Evolutionary conservation across 1,139 yeast genomes (phyloP).

Genomic region (Yamadazyma conglobata): DNA sequence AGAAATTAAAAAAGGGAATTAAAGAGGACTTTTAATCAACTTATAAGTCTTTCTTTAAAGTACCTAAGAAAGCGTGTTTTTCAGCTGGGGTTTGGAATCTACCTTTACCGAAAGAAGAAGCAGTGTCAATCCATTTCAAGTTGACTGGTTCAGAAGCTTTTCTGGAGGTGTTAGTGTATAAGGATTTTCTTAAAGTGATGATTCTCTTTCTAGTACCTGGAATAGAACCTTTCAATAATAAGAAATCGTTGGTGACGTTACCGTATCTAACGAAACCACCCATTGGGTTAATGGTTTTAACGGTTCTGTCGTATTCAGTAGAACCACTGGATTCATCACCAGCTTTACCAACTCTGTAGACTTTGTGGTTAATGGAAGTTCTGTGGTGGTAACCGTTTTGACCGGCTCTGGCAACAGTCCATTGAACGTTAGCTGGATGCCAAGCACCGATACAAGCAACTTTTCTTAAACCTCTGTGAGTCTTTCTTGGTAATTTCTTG

Average conservation of each 20-base stretch:
- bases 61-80: slow-evolving; percentile 99
- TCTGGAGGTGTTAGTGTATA: slow-evolving; percentile 97
- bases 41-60: slow-evolving; percentile 88
- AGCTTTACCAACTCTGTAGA: slow-evolving; percentile 98
- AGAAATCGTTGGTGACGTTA: slow-evolving; percentile 94
- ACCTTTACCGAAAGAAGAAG: slow-evolving; percentile 99
- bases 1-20: slow-evolving; percentile 1
- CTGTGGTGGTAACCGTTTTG: slow-evolving; percentile 99
- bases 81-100: slow-evolving; percentile 99
- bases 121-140: slow-evolving; percentile 99
- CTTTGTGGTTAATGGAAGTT: slow-evolving; percentile 99
- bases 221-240: slow-evolving; percentile 96
- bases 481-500: slow-evolving; percentile 99
- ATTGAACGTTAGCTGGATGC: slow-evolving; percentile 99
- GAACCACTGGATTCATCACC: slow-evolving; percentile 93
- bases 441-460: slow-evolving; percentile 99
- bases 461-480: slow-evolving; percentile 99
- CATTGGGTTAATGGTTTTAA: slow-evolving; percentile 99
- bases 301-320: slow-evolving; percentile 98
- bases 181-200: slow-evolving; percentile 97
- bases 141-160: slow-evolving; percentile 93
- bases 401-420: slow-evolving; percentile 99
- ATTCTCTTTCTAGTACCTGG: slow-evolving; percentile 99
- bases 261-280: slow-evolving; percentile 99
- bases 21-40: not conserved